Conservation (phyloP, 441 rosid species). For the Aquilaria agallochum region DNA sequence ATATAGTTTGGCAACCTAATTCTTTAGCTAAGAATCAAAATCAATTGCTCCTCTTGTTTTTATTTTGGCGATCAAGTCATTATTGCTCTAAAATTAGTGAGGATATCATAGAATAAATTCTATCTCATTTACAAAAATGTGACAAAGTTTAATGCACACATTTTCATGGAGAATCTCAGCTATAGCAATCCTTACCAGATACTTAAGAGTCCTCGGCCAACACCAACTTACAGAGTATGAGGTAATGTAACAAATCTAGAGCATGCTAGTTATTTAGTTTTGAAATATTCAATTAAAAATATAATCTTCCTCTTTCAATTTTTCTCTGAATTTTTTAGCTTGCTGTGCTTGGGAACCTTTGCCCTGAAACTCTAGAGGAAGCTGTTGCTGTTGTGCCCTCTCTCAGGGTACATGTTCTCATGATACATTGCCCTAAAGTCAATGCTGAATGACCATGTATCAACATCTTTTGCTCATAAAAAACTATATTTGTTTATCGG, state of each 20-base stretch:
- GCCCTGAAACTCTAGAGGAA: conserved; percentile 31
- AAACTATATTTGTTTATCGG: too few relatives aligned
- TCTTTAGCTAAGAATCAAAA: too few relatives aligned
- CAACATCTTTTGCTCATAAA: too few relatives aligned
- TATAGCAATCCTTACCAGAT: conserved; percentile 13
- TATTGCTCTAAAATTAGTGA: too few relatives aligned
- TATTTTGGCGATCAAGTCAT: too few relatives aligned
- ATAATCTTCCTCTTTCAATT: not conserved
- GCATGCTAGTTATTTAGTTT: not conserved
- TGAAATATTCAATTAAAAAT: not conserved
- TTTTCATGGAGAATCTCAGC: not conserved
- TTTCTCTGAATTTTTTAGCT: conserved; percentile 15
- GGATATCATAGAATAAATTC: too few relatives aligned
- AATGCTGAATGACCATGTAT: too few relatives aligned
- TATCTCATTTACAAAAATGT: too few relatives aligned
- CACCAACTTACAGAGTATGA: conserved; percentile 27
- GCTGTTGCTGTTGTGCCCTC: conserved; percentile 32
- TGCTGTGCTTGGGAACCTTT: conserved; percentile 30
- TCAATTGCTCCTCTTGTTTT: too few relatives aligned
- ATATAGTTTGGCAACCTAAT: not conserved
- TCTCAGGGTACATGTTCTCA: conserved; percentile 16
- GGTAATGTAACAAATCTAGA: conserved; percentile 13
- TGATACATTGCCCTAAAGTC: too few relatives aligned
- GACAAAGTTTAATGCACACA: too few relatives aligned
- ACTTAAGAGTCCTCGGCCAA: conserved; percentile 22